Evolutionary conservation across 179 eudicot genomes (phyloP).

Genomic region (Spinacia oleracea): DNA sequence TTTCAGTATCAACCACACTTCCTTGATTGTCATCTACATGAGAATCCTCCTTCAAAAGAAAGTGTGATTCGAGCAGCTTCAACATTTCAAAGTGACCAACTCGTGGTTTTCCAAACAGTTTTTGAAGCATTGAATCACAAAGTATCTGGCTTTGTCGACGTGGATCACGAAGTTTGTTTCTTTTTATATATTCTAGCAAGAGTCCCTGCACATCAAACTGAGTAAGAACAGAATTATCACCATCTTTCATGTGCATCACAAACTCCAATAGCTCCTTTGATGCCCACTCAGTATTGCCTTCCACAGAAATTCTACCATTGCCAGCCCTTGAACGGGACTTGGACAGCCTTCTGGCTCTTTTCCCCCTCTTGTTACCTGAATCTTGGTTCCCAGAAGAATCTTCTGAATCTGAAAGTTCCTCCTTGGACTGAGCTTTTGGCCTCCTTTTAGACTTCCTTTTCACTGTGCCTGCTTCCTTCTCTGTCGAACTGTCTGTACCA

Average conservation of each 20-base stretch:
- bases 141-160: conserved; percentile 88
- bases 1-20: conserved; percentile 66
- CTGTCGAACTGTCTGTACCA: conserved; percentile 57
- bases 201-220: conserved; percentile 95
- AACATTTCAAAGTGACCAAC: conserved; percentile 99
- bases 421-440: conserved; percentile 48
- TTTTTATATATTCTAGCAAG: conserved; percentile 84
- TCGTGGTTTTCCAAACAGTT: conserved; percentile 85
- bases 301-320: not conserved
- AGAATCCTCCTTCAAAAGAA: conserved; percentile 68
- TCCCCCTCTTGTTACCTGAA: conserved; percentile 48
- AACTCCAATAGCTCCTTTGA: conserved; percentile 88
- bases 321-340: conserved; percentile 47
- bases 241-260: conserved; percentile 88
- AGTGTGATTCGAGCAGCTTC: conserved; percentile 96
- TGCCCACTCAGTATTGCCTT: conserved; percentile 72
- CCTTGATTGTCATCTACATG: conserved; percentile 82
- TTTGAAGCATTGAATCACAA: conserved; percentile 88
- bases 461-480: conserved; percentile 45
- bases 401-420: conserved; percentile 63
- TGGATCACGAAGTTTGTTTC: conserved; percentile 94
- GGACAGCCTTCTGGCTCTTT: conserved; percentile 51
- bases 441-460: conserved; percentile 59
- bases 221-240: conserved; percentile 68
- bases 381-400: conserved; percentile 50